Conservation (phyloP, 768 basidiomycete genomes). For the Pleurotus citrinopileatus region DNA sequence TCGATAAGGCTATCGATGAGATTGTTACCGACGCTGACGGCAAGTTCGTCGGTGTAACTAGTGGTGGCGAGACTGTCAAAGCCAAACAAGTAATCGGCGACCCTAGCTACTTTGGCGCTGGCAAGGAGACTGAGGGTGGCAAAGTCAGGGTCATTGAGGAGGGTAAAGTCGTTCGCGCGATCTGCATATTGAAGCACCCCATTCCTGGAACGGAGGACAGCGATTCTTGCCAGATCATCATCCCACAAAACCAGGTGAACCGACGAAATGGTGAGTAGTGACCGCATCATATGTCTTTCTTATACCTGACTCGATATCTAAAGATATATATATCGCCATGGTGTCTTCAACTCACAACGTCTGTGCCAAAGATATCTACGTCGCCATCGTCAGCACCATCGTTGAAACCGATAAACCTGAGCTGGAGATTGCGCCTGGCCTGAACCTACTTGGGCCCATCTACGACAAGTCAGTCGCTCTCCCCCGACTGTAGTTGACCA, state of each 20-base stretch:
- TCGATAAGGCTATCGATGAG: conserved; percentile 90
- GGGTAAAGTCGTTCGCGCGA: conserved; percentile 92
- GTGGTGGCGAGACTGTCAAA: conserved; percentile 88
- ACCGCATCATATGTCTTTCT: background rate
- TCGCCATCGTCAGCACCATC: conserved; percentile 98
- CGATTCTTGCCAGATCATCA: conserved; percentile 96
- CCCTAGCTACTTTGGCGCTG: conserved; percentile 93
- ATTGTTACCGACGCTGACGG: conserved; percentile 86
- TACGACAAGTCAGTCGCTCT: conserved; percentile 76
- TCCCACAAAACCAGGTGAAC: conserved; percentile 96
- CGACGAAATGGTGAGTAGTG: conserved; percentile 78
- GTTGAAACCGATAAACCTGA: conserved; percentile 95
- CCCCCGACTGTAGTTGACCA: too few species aligned
- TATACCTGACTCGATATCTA: conserved; percentile 9
- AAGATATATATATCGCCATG: conserved; percentile 98
- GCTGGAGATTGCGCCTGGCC: conserved; percentile 87
- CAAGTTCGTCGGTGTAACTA: conserved; percentile 90
- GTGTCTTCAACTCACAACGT: conserved; percentile 98
- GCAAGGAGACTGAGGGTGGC: conserved; percentile 58
- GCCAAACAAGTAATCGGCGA: conserved; percentile 98
- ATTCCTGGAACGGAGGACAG: conserved; percentile 96
- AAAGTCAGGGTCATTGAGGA: conserved; percentile 90
- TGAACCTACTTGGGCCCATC: conserved; percentile 88
- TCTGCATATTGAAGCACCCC: conserved; percentile 97
- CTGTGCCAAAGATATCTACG: conserved; percentile 90